Conservation (phyloP, 345 rosid species). For the Eucalyptus polyanthemos region DNA sequence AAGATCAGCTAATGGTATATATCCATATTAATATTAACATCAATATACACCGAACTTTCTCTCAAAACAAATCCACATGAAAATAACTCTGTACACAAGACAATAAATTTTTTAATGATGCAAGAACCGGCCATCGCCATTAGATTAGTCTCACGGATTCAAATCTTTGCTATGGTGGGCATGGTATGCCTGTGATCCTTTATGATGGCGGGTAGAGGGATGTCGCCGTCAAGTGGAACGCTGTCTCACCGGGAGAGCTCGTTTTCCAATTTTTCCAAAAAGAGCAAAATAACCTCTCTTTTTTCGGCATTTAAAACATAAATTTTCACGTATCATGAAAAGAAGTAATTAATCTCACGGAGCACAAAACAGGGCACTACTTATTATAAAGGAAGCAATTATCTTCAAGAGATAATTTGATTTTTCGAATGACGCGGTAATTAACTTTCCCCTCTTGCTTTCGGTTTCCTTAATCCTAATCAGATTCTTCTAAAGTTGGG, state of each 20-base stretch:
- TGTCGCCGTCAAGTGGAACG: not conserved
- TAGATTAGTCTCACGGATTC: not conserved
- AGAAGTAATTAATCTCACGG: not conserved
- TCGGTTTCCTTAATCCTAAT: not conserved
- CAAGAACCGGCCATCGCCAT: not conserved
- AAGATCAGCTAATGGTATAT: not conserved
- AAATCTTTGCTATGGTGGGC: not conserved
- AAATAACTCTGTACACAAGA: not conserved
- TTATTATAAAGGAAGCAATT: not conserved
- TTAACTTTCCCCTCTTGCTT: not conserved
- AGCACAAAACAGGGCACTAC: not conserved
- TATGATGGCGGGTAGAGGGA: not conserved
- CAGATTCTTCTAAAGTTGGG: not conserved
- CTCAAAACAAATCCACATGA: accelerated
- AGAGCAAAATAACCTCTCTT: not conserved
- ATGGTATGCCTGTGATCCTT: not conserved
- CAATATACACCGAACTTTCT: not conserved
- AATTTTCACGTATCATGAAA: not conserved
- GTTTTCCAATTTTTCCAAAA: not conserved
- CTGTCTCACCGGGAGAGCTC: not conserved
- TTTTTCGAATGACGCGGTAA: not conserved
- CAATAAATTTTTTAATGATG: not conserved
- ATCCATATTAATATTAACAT: not conserved
- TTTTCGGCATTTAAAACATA: not conserved
- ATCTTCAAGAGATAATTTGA: not conserved